Conservation (phyloP, 208 protist species). For the Wallacemonas sp. region DNA sequence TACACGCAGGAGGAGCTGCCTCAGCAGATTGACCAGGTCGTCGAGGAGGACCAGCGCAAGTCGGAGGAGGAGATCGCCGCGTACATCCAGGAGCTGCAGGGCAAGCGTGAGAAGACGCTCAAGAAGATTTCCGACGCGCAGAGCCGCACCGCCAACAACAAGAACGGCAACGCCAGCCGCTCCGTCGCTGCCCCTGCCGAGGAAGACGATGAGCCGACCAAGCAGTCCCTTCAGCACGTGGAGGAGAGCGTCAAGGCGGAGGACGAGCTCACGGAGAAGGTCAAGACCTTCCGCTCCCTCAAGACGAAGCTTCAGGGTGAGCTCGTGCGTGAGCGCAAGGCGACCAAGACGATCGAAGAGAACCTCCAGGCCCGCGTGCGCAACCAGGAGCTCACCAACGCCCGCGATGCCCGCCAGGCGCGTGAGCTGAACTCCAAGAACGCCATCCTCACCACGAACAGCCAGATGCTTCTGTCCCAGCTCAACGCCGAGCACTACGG, state of each 20-base stretch:
- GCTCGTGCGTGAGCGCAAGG: constrained; percentile 43
- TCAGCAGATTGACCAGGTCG: constrained; percentile 48
- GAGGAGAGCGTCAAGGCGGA: constrained; percentile 37
- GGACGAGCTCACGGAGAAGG: constrained; percentile 40
- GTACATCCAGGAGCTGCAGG: constrained; percentile 66
- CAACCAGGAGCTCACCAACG: constrained; percentile 51
- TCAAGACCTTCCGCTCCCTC: constrained; percentile 58
- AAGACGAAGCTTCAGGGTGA: constrained; percentile 69
- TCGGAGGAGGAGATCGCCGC: constrained; percentile 72
- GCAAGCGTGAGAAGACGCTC: constrained; percentile 46
- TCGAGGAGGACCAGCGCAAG: constrained; percentile 50
- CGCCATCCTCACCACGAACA: constrained; percentile 64
- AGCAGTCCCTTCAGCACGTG: constrained; percentile 43
- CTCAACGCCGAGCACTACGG: constrained; percentile 85
- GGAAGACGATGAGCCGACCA: constrained; percentile 33
- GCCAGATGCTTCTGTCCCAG: constrained; percentile 67
- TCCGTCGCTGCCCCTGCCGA: constrained; percentile 19
- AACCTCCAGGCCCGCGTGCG: constrained; percentile 40
- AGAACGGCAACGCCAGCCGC: constrained; percentile 31
- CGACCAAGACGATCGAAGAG: constrained; percentile 42
- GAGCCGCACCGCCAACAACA: constrained; percentile 25
- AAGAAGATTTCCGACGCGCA: constrained; percentile 42
- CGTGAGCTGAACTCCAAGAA: constrained; percentile 71
- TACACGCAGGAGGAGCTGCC: constrained; percentile 57
- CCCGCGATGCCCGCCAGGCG: constrained; percentile 56